phyloP scores from a whole-genome alignment of 164 flowering plant species.

The Paratinospora sagittata region DNA sequence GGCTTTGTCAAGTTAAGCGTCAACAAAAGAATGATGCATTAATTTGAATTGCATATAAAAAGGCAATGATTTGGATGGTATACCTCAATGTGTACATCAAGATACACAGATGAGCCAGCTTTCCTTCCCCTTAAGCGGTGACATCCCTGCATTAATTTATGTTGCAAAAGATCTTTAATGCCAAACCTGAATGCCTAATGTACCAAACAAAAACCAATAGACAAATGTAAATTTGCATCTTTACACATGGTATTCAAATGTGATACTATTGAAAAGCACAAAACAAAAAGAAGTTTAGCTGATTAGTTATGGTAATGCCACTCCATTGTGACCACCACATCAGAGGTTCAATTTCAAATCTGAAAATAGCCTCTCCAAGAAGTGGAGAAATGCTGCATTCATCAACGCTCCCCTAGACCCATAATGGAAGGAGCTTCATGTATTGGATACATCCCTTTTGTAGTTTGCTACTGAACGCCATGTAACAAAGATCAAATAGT shows the following conservation, averaged over 20 bases:
- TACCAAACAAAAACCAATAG: not conserved
- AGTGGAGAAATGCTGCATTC: no score
- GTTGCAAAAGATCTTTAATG: not conserved
- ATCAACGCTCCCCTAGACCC: no score
- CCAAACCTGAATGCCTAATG: not conserved
- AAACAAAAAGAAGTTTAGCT: not conserved
- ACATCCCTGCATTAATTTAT: slow-evolving; percentile 52
- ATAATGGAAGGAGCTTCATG: no score
- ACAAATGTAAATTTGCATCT: not conserved
- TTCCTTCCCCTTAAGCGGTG: slow-evolving; percentile 84
- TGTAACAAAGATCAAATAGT: not conserved
- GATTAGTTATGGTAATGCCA: no score
- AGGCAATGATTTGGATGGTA: not conserved
- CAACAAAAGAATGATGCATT: not conserved
- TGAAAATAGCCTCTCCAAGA: no score
- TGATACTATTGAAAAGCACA: not conserved
- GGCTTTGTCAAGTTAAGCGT: not conserved
- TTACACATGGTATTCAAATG: not conserved
- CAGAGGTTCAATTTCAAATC: no score
- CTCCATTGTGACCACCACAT: no score
- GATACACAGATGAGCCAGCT: slow-evolving; percentile 85
- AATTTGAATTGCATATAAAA: not conserved
- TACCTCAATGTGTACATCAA: slow-evolving; percentile 93
- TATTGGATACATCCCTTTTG: no score
- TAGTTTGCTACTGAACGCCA: no score